Conservation (phyloP, 2,329 filamentous ascomycete genomes). For the Pezicula carpinea region DNA sequence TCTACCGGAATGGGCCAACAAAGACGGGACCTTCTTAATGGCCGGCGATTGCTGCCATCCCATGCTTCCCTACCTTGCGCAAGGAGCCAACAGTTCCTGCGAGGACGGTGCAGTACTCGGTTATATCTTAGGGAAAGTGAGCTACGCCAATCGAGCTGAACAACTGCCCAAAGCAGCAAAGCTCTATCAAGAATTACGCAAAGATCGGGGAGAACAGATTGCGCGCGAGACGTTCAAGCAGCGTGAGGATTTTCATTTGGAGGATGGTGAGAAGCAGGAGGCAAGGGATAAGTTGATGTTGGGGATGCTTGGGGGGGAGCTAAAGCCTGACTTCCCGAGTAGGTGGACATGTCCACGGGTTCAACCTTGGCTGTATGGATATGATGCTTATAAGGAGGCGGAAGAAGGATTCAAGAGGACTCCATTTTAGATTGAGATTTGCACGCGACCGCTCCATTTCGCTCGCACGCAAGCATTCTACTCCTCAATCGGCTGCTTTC, state of each 20-base stretch:
- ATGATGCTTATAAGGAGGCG: conserved; percentile 54
- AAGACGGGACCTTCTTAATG: conserved; percentile 21
- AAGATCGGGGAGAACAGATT: conserved; percentile 47
- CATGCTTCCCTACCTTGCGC: conserved; percentile 59
- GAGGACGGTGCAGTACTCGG: conserved; percentile 66
- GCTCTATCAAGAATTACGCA: conserved; percentile 43
- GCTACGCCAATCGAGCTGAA: conserved; percentile 33
- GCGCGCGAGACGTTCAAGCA: conserved; percentile 58
- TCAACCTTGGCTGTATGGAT: conserved; percentile 61
- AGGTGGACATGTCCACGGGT: conserved; percentile 59
- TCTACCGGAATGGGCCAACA: conserved; percentile 19
- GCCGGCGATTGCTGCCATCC: conserved; percentile 58
- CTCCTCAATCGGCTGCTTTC: too few species aligned
- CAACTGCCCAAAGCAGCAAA: conserved; percentile 40
- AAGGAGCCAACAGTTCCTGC: conserved; percentile 62
- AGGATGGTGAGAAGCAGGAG: conserved; percentile 51
- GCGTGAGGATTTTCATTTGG: conserved; percentile 48
- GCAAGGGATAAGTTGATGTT: conserved; percentile 53
- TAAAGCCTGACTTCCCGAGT: conserved; percentile 54
- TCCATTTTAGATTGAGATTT: conserved; percentile 11
- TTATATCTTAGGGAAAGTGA: conserved; percentile 47
- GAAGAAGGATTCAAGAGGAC: conserved; percentile 30
- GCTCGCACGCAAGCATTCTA: too few species aligned
- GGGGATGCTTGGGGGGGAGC: conserved; percentile 47
- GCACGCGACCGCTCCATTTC: too few species aligned